Conservation (phyloP, 768 basidiomycete species). For the Collybia nuda region DNA sequence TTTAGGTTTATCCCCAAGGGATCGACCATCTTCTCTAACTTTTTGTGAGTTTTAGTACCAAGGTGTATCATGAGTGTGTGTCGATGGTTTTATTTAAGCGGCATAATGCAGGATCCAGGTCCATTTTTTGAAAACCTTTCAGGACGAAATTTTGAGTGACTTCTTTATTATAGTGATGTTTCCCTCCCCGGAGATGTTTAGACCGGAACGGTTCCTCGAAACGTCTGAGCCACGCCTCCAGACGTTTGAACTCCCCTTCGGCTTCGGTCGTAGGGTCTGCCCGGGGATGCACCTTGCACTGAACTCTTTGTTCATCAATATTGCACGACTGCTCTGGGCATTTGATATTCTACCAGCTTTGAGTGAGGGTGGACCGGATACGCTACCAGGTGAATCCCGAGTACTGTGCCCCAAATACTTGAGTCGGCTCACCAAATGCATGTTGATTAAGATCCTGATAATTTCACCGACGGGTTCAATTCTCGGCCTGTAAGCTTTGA, state of each 20-base stretch:
- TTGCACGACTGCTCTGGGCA: slow-evolving; percentile 34
- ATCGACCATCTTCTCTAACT: slow-evolving; percentile 36
- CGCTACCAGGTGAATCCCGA: slow-evolving; percentile 8
- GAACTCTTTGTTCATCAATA: slow-evolving; percentile 32
- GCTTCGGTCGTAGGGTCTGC: slow-evolving; percentile 40
- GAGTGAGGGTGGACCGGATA: slow-evolving; percentile 3
- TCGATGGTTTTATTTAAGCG: slow-evolving; percentile 14
- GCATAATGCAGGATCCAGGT: slow-evolving; percentile 32
- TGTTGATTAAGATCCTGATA: slow-evolving; percentile 21
- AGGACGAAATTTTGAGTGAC: too few species aligned
- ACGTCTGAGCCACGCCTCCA: slow-evolving; percentile 25
- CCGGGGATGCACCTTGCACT: slow-evolving; percentile 35
- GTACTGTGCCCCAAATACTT: not conserved
- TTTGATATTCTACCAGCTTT: slow-evolving; percentile 27
- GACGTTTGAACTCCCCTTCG: slow-evolving; percentile 34
- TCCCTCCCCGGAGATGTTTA: slow-evolving; percentile 31
- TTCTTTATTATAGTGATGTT: slow-evolving; percentile 21
- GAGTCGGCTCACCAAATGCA: not conserved
- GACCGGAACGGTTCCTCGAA: slow-evolving; percentile 39
- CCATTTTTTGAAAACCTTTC: not conserved
- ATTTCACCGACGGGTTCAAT: slow-evolving; percentile 34
- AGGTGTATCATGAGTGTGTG: not conserved
- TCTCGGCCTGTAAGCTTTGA: slow-evolving; percentile 30
- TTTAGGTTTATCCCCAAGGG: slow-evolving; percentile 33
- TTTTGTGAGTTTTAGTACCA: slow-evolving; percentile 20